phyloP scores from a whole-genome alignment of 1,139 yeast species.

The Taphrina flavorubra region DNA sequence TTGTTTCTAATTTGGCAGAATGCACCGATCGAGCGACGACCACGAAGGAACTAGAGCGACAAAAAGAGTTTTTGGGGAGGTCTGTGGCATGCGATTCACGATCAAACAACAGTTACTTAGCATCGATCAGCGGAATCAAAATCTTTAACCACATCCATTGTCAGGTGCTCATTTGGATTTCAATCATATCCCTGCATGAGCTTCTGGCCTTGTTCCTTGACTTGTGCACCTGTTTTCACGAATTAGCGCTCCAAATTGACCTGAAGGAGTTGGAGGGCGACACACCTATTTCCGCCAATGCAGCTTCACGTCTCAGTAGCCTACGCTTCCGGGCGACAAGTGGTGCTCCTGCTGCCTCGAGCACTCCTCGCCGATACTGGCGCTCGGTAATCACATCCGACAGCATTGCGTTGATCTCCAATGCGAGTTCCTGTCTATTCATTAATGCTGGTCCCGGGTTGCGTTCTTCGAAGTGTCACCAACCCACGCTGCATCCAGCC shows the following conservation, averaged over 20 bases:
- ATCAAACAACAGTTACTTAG: constrained; percentile 23
- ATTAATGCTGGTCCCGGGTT: background rate
- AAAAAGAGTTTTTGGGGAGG: background rate
- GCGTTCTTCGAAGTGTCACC: background rate
- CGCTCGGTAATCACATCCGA: constrained; percentile 7
- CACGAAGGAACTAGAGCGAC: constrained; percentile 30
- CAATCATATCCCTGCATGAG: constrained; percentile 8
- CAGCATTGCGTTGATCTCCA: background rate
- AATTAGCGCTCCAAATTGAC: too few relatives aligned
- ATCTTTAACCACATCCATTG: constrained; percentile 13
- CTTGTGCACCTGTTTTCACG: constrained; percentile 3
- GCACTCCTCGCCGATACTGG: constrained; percentile 2
- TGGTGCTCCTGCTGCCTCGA: constrained; percentile 11
- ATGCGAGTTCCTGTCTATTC: constrained; percentile 26
- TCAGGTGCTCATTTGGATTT: background rate
- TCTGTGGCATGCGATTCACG: constrained; percentile 27
- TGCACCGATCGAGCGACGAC: constrained; percentile 37
- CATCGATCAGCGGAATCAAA: constrained; percentile 24
- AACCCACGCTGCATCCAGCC: constrained; percentile 4
- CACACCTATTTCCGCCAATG: constrained; percentile 1
- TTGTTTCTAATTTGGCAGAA: background rate
- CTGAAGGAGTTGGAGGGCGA: too few relatives aligned
- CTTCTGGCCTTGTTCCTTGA: constrained; percentile 20
- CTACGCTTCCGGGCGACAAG: background rate
- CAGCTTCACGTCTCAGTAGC: constrained; percentile 3